Percentiles rank a stretch among this genome's conserved stretches.
phyloP scores from a whole-genome alignment of 1,284 basidiomycete species.

The Ganoderma resinaceum region DNA sequence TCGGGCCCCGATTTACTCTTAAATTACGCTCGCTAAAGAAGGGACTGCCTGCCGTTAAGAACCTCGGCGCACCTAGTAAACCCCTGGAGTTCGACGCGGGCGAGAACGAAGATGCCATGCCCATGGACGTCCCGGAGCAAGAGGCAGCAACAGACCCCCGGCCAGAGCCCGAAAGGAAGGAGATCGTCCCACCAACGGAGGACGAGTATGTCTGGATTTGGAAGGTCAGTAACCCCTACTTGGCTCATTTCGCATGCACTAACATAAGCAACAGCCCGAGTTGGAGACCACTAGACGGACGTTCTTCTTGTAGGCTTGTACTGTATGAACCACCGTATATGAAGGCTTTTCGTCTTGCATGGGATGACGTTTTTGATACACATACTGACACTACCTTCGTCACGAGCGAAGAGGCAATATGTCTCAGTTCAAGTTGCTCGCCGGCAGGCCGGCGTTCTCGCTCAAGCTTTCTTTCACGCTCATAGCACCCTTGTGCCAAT shows the following conservation, averaged over 20 bases:
- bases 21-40: slow-evolving; percentile 92
- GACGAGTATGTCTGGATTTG: slow-evolving; percentile 83
- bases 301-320: slow-evolving; percentile 69
- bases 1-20: slow-evolving; percentile 96
- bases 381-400: not conserved
- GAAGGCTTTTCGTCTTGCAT: not conserved
- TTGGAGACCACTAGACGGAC: slow-evolving; percentile 78
- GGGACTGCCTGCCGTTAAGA: slow-evolving; percentile 83
- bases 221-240: slow-evolving; percentile 64
- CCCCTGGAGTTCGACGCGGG: slow-evolving; percentile 69
- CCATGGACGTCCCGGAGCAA: slow-evolving; percentile 25
- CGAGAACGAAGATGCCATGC: slow-evolving; percentile 46
- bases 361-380: not conserved
- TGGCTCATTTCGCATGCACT: not conserved
- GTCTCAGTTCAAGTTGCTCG: too few species aligned
- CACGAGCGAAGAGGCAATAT: not conserved
- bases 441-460: too few species aligned
- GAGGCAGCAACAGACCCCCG: not conserved
- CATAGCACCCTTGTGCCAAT: not conserved
- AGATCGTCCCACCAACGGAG: slow-evolving; percentile 57
- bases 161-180: slow-evolving; percentile 24
- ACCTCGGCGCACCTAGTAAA: slow-evolving; percentile 64
- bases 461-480: not conserved
- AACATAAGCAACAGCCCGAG: slow-evolving; percentile 61
- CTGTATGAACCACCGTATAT: not conserved